Evolutionary conservation across 345 rosid genomes (phyloP), one percentile per base, ranked within the genome.

Genomic region (Lepidium africanum): DNA sequence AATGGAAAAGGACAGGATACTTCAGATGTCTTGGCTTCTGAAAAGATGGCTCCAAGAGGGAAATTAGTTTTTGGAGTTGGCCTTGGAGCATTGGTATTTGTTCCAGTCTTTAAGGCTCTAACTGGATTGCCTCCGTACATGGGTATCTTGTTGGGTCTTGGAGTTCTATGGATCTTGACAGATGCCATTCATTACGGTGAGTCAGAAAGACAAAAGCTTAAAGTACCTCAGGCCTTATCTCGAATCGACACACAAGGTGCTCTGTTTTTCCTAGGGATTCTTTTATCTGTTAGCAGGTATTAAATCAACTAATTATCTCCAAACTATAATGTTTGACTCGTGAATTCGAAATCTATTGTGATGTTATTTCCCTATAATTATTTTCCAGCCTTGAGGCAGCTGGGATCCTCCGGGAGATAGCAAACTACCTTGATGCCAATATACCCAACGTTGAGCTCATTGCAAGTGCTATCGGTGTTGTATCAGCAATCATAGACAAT

Each of bases 131-230:
- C 98, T 83, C 98, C 98, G 48, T 90, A 72, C 82, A 86, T 92
- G 93, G 98, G 98, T 17, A 86, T 92, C 75, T 83, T 92, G 70
- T 81, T 92, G 16, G 96, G 98, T 46, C 98, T 92, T 25, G 98
- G 98, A 79, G 96, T 90, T 69, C 96, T 92, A 13, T 92, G 98
- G 98, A 81, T 90, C 79, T 85, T 92, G 62, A 92, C 98, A 0
- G 98, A 92, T 72, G 96, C 96, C 53, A 90, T 92, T 79, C 98
- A 90, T 75, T 90, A 79, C 56, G 98, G 98, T 35, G 98, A 92
- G 78, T 90, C 96, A 9, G 96, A 88, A 77, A 79, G 96, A 75
- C 93, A 92, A 77, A 79, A 62, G 81, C 81, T 92, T 59, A 92
- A 92, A 77, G 98, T 92, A 57, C 98, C 98, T 11, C 96, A 92